phyloP scores from a whole-genome alignment of 345 rosid genomes.

The Brassica rapa region DNA sequence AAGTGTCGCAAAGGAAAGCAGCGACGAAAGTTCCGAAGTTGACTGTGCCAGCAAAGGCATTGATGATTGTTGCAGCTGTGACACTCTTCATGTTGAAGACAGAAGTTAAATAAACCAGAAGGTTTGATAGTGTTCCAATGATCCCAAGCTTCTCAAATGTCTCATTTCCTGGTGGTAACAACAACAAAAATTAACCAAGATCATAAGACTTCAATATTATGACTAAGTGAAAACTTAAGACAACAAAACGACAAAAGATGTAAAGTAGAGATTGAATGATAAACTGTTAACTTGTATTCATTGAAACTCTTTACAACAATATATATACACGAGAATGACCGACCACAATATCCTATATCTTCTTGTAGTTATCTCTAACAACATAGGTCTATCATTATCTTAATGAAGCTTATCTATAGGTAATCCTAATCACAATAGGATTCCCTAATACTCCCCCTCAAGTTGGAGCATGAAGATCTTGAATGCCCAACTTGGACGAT shows the following conservation, averaged over 20 bases:
- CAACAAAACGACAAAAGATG: conserved; percentile 5
- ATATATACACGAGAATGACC: background rate
- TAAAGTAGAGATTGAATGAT: background rate
- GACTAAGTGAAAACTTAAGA: conserved; percentile 27
- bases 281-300: background rate
- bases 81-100: conserved; percentile 72
- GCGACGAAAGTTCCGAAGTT: conserved; percentile 72
- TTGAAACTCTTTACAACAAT: background rate
- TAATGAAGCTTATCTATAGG: no score
- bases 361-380: no score
- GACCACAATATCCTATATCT: no score
- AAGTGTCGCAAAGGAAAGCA: conserved; percentile 72
- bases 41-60: conserved; percentile 64
- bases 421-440: no score
- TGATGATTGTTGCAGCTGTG: conserved; percentile 69
- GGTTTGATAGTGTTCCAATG: conserved; percentile 68
- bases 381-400: no score
- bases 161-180: conserved; percentile 51
- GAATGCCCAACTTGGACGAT: no score
- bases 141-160: conserved; percentile 93
- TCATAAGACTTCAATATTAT: conserved; percentile 11
- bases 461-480: no score
- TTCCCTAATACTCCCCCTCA: no score
- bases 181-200: background rate
- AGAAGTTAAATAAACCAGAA: conserved; percentile 52